These are phyloP conservation scores for Hawksworthiomyces lignivorus DNA, from an alignment of 2,329 filamentous ascomycete species.

Conservation along the genomic window DNA sequence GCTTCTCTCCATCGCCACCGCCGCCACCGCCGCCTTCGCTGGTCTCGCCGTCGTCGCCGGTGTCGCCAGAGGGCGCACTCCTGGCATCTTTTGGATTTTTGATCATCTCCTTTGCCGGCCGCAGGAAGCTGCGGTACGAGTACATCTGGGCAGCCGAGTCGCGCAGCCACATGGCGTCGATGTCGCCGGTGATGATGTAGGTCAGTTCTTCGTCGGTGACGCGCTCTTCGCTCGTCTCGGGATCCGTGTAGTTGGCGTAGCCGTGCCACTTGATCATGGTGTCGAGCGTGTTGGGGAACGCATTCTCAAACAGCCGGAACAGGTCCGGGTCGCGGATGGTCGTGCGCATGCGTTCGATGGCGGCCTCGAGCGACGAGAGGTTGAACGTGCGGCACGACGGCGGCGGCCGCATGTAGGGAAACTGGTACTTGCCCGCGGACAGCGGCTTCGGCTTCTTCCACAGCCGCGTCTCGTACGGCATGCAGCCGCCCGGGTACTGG, in stretches of 20 bases:
- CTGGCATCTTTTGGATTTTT: too few relatives aligned
- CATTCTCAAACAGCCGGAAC: conserved; percentile 74
- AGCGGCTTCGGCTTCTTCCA: conserved; percentile 18
- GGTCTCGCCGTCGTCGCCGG: conserved; percentile 34
- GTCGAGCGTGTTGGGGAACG: conserved; percentile 75
- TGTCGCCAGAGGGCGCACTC: conserved; percentile 35
- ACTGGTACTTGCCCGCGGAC: conserved; percentile 23
- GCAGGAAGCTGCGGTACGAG: conserved; percentile 55
- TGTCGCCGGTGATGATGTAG: conserved; percentile 78
- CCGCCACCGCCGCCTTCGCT: too few relatives aligned
- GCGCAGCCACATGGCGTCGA: conserved; percentile 81
- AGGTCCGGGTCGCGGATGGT: conserved; percentile 51
- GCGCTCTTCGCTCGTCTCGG: conserved; percentile 16
- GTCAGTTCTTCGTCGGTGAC: conserved; percentile 53
- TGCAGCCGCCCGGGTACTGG: conserved; percentile 5
- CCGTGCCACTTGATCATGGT: conserved; percentile 75
- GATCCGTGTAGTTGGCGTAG: conserved; percentile 34
- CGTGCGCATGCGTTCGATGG: conserved; percentile 42
- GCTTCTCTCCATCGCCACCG: too few relatives aligned
- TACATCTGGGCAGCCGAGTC: conserved; percentile 73
- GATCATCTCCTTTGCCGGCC: too few relatives aligned
- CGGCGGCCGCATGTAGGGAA: conserved; percentile 44
- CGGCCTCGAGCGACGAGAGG: conserved; percentile 59
- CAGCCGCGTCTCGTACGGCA: conserved; percentile 16
- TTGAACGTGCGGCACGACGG: conserved; percentile 64